Base-by-base conservation (phyloP, 1,284 basidiomycete species). In the Trametes versicolor region DNA sequence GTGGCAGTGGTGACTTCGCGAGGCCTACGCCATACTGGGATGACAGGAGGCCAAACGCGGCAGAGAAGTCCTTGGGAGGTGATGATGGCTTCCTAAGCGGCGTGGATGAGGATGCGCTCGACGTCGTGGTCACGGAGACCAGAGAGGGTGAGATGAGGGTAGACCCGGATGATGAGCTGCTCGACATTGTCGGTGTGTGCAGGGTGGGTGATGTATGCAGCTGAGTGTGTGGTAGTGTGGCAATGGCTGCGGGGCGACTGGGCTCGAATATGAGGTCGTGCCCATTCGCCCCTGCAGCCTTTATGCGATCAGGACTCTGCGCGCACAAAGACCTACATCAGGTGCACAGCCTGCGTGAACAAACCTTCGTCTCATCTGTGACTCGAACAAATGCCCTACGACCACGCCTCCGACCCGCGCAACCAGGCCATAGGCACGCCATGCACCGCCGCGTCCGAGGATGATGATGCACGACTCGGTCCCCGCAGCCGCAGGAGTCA, bases 111-210 rank as follows among this genome's bases (percentile, higher is more conserved):
- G 53, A 23, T 39, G 53, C 51, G 53, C 47, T 60, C 51, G 63
- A 64, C 7, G 58, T 60, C 8, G 58, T 60, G 53, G 63, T 45
- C 37, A 64, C 63, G 15, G 63, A 64, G 58, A 64, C 52, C 47
- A 57, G 32, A 21, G 63, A 64, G 15, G 63, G 63, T n/a, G 63
- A 59, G 12, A 58, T 53, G 21, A 32, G 51, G 49, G 43, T 53
- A 32, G 36, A 32, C 29, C 29, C 29, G 29, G 52, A 48, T 6
- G 63, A 52, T 36, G 52, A 55, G 41, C 21, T 32, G 62, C 43
- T 47, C 51, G 54, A 27, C 61, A 62, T 58, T 21, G 43, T 23
- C 25, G 36, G 13, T 49, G 52, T 49, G 12, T 48, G 19, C 3
- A 34, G 29, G 41, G 34, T 47, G 8, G 29, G 29, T 47, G 47